These are phyloP conservation scores for Serendipita sp. DNA, from an alignment of 768 basidiomycete species.

Conservation along the genomic window DNA sequence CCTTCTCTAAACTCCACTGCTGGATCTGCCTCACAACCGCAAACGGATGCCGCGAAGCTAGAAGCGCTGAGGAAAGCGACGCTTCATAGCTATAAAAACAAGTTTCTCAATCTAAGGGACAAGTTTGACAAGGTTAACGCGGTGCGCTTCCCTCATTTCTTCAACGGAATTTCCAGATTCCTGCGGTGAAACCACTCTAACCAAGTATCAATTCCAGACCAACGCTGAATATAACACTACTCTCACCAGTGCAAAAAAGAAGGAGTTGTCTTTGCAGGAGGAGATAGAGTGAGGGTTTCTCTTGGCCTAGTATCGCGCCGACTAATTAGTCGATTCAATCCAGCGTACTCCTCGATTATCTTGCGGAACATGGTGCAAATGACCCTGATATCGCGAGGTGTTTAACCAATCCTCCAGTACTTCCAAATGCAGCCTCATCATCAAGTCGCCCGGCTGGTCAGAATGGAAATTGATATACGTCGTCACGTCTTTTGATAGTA, in stretches of 20 bases:
- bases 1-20: neutral
- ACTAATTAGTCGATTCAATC: neutral
- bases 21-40: neutral
- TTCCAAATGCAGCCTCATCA: neutral
- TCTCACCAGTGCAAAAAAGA: neutral
- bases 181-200: too few relatives aligned
- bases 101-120: constrained; percentile 2
- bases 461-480: neutral
- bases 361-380: neutral
- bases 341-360: neutral
- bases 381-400: neutral
- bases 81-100: constrained; percentile 3
- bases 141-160: neutral
- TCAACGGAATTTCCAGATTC: neutral
- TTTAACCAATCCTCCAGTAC: neutral
- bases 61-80: neutral
- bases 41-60: neutral
- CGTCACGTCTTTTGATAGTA: too few relatives aligned
- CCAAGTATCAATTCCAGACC: neutral
- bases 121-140: constrained; percentile 5
- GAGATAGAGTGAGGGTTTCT: neutral
- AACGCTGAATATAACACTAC: neutral
- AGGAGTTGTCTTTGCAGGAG: neutral
- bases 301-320: neutral
- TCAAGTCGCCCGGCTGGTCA: neutral